phyloP scores from a whole-genome alignment of 495 filamentous ascomycete species.

The Penicillium odoratum region DNA sequence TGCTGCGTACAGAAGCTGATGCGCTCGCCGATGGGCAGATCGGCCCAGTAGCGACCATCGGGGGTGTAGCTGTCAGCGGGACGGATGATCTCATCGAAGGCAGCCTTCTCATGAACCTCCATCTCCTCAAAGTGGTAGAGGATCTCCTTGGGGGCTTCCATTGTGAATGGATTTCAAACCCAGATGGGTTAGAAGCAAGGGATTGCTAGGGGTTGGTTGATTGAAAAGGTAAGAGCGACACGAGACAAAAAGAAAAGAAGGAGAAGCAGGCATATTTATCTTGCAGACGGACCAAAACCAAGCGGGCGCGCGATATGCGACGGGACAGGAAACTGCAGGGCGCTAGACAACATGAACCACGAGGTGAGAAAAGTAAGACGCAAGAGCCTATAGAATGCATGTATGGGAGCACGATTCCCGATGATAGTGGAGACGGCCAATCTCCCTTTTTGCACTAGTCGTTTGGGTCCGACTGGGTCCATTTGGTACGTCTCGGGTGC shows the following conservation, averaged over 20 bases:
- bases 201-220: background rate
- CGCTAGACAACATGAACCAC: slow-evolving; percentile 4
- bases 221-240: slow-evolving; percentile 4
- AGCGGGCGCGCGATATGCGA: background rate
- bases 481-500: slow-evolving; percentile 3
- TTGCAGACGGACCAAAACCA: background rate
- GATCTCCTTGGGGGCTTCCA: slow-evolving; percentile 29
- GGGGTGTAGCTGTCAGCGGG: slow-evolving; percentile 77
- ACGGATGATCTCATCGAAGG: slow-evolving; percentile 70
- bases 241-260: background rate
- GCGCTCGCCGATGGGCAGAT: slow-evolving; percentile 63
- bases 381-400: slow-evolving; percentile 15
- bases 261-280: slow-evolving; percentile 6
- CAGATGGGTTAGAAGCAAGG: background rate
- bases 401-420: slow-evolving; percentile 12
- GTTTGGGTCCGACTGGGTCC: background rate
- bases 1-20: slow-evolving; percentile 66
- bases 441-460: slow-evolving; percentile 12
- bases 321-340: background rate
- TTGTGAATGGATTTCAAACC: slow-evolving; percentile 2
- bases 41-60: slow-evolving; percentile 84
- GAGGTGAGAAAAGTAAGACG: background rate
- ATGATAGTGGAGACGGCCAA: slow-evolving; percentile 11
- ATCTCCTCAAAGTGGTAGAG: slow-evolving; percentile 49
- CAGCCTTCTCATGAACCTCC: slow-evolving; percentile 62